These are phyloP conservation scores for Pterula multifida DNA, from an alignment of 1,284 basidiomycete species.

Conservation along the genomic window DNA sequence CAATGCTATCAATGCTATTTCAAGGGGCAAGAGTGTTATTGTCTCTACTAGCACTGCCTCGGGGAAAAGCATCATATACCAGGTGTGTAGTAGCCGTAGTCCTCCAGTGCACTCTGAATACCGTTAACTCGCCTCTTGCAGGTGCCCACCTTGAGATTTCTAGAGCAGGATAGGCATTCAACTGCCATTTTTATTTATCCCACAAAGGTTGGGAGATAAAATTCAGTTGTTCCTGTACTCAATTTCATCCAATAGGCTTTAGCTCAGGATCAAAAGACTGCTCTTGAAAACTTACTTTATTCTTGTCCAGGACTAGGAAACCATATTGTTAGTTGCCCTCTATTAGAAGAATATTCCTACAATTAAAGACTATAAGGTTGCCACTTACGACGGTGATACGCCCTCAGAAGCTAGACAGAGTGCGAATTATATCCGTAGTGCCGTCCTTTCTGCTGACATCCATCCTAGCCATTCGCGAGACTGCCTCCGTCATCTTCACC, in stretches of 20 bases:
- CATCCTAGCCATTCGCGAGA: constrained; percentile 45
- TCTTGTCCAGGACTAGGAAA: constrained; percentile 53
- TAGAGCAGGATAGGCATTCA: constrained; percentile 49
- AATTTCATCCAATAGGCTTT: constrained; percentile 59
- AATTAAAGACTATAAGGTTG: constrained; percentile 27
- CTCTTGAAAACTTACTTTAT: constrained; percentile 55
- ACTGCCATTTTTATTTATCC: constrained; percentile 86
- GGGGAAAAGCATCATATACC: constrained; percentile 87
- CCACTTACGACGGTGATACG: constrained; percentile 87
- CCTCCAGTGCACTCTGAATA: constrained; percentile 1
- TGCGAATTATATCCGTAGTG: constrained; percentile 15
- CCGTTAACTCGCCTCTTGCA: constrained; percentile 17
- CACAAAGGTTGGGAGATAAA: constrained; percentile 61
- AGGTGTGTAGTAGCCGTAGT: constrained; percentile 28
- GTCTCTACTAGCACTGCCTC: constrained; percentile 88
- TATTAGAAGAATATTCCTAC: background rate
- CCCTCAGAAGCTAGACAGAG: constrained; percentile 51
- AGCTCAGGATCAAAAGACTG: constrained; percentile 77
- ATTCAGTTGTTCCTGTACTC: too few species aligned
- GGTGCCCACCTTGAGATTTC: constrained; percentile 61
- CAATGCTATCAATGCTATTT: constrained; percentile 61
- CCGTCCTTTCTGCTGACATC: background rate
- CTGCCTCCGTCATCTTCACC: constrained; percentile 61
- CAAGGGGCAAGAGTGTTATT: constrained; percentile 60
- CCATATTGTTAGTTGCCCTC: constrained; percentile 30